Base-by-base conservation (phyloP, 1,139 yeast species). In the Blastobotrys proliferans region DNA sequence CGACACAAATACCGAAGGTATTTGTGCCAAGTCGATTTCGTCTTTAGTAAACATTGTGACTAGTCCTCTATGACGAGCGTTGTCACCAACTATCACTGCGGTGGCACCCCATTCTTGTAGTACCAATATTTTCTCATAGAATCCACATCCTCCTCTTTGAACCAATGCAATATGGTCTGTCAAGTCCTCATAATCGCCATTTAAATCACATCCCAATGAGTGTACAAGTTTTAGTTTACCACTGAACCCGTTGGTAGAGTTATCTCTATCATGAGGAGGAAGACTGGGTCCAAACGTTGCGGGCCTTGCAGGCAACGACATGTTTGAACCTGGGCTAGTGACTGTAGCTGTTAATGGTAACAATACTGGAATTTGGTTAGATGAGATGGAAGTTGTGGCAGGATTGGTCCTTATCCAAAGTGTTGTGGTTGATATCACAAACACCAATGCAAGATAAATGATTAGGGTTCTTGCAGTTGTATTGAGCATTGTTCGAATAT, bases 81-180 rank as follows among this genome's bases (percentile, higher is more conserved):
- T 60, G 47, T 68, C 70, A 17, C 69, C 70, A 6, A 69, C 66
- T 35, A 69, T 54, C 27, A 68, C 71, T n/a, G 69, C 72, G 4
- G 46, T 49, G 8, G 72, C 72, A 18, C 73, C 72, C 52, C 61
- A 55, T 8, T 49, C 47, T 51, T 69, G 71, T 40, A 68, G 52
- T 25, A 54, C 53, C 42, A 58, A 51, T n/a, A 68, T 61, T 48
- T 69, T 69, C 11, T 58, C 60, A 46, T 60, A 63, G 41, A 68
- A 63, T 20, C 66, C 58, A 54, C 73, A 68, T 5, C 59, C 65
- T 17, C 73, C 73, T 2, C 70, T 58, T 37, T 46, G 43, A 10
- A 69, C 69, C 37, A 67, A 49, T 5, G 67, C 70, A 28, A 67
- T 55, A 30, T 54, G 50, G 40, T 55, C 62, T 17, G 55, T 49